Evolutionary conservation across 306 rosid genomes (phyloP).

Genomic region (Datisca glomerata): DNA sequence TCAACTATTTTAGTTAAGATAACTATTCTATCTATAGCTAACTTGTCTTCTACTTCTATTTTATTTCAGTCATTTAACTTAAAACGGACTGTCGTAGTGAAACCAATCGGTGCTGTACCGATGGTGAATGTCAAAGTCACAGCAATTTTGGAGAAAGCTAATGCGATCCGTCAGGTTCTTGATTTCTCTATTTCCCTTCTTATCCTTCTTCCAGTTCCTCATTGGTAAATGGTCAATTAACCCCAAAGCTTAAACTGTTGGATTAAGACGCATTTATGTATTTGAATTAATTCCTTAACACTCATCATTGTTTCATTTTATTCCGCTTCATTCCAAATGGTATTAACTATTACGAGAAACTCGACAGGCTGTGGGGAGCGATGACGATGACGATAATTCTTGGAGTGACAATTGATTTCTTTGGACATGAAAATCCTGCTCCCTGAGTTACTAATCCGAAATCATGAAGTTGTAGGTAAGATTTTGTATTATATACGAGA

Average conservation of each 20-base stretch:
- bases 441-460: too few relatives aligned
- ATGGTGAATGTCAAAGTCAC: slow-evolving; percentile 61
- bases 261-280: too few relatives aligned
- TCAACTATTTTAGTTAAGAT: neutral
- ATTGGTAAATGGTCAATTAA: too few relatives aligned
- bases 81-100: slow-evolving; percentile 52
- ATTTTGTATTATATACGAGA: too few relatives aligned
- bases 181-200: neutral
- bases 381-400: slow-evolving; percentile 63
- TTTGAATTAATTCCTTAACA: too few relatives aligned
- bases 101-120: slow-evolving; percentile 32
- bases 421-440: too few relatives aligned
- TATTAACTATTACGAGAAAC: slow-evolving; percentile 9
- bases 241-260: too few relatives aligned
- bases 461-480: too few relatives aligned
- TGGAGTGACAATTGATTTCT: slow-evolving; percentile 71
- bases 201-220: neutral
- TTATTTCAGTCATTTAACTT: slow-evolving; percentile 73
- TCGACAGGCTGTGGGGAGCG: slow-evolving; percentile 84
- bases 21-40: neutral
- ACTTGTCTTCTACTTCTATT: slow-evolving; percentile 13
- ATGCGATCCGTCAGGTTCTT: slow-evolving; percentile 86
- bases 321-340: neutral
- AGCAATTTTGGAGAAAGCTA: slow-evolving; percentile 95
- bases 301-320: neutral